Percentiles rank a stretch among this genome's conserved stretches.
These are phyloP conservation scores for Penicillium argentinense DNA, from an alignment of 495 filamentous ascomycete species.

Conservation along the genomic window DNA sequence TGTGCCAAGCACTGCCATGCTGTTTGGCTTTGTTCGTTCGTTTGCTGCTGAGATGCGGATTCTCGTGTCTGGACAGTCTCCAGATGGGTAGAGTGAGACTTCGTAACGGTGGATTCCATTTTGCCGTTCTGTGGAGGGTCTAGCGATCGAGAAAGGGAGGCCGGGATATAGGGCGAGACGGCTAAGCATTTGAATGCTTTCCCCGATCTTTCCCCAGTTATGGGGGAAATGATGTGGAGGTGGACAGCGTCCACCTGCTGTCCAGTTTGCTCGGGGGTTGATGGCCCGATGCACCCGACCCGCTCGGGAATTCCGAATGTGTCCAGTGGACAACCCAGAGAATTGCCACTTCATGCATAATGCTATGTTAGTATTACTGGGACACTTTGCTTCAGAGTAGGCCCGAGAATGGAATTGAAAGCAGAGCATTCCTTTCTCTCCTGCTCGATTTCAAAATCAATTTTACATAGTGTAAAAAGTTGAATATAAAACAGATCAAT, in stretches of 20 bases:
- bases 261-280: not conserved
- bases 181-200: not conserved
- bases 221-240: not conserved
- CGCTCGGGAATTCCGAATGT: not conserved
- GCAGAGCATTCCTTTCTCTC: too few relatives aligned
- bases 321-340: too few relatives aligned
- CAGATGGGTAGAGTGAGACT: slow-evolving; percentile 2
- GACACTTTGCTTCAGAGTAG: too few relatives aligned
- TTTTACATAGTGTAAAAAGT: not conserved
- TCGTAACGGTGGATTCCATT: not conserved
- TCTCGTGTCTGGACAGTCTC: slow-evolving; percentile 2
- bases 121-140: not conserved
- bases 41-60: not conserved
- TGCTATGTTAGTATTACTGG: too few relatives aligned
- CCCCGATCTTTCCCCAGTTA: not conserved
- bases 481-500: too few relatives aligned
- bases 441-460: too few relatives aligned
- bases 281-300: not conserved
- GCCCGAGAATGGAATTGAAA: too few relatives aligned
- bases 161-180: not conserved
- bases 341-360: too few relatives aligned
- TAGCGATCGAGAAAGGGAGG: too few relatives aligned
- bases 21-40: not conserved
- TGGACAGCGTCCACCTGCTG: not conserved
- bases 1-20: slow-evolving; percentile 4